Percentiles rank a stretch among this genome's conserved stretches.
phyloP scores from a whole-genome alignment of 2,329 filamentous ascomycete genomes.

The Botryosphaeria dothidea region DNA sequence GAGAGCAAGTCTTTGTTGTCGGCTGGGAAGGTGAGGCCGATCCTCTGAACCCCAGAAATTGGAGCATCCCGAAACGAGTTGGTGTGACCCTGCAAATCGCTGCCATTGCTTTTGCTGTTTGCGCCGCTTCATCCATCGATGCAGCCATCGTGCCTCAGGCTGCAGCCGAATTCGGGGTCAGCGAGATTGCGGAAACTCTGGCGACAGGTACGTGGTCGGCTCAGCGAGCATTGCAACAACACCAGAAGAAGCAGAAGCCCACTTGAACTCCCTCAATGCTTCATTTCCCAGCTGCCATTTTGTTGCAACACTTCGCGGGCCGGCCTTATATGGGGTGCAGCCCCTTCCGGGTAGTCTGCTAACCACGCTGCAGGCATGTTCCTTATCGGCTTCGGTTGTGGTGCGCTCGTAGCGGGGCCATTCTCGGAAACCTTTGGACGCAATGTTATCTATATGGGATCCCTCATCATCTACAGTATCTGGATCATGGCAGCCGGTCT shows the following conservation, averaged over 20 bases:
- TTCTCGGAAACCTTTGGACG: slow-evolving; percentile 21
- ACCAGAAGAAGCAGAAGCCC: too few species aligned
- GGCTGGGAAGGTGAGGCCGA: slow-evolving; percentile 39
- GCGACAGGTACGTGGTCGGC: slow-evolving; percentile 41
- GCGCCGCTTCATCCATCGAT: slow-evolving; percentile 54
- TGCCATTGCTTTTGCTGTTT: slow-evolving; percentile 50
- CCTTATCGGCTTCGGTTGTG: slow-evolving; percentile 46
- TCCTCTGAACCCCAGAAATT: slow-evolving; percentile 40
- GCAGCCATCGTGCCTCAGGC: slow-evolving; percentile 50
- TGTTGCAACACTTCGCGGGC: background rate
- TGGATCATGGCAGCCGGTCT: slow-evolving; percentile 52
- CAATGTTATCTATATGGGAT: slow-evolving; percentile 51
- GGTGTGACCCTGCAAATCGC: slow-evolving; percentile 37
- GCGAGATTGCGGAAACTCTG: slow-evolving; percentile 53
- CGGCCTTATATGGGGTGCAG: background rate
- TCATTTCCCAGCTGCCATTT: too few species aligned
- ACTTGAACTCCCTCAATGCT: too few species aligned
- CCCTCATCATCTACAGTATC: slow-evolving; percentile 49
- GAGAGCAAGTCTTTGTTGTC: slow-evolving; percentile 41
- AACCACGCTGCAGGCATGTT: slow-evolving; percentile 26
- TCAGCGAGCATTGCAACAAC: background rate
- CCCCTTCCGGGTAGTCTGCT: background rate
- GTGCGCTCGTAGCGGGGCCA: slow-evolving; percentile 51
- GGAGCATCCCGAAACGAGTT: slow-evolving; percentile 31
- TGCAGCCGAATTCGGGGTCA: slow-evolving; percentile 49